Evolutionary conservation across 2,329 filamentous ascomycete genomes (phyloP), one percentile per base, ranked within the genome.

Genomic region (Chaetomium sp.): DNA sequence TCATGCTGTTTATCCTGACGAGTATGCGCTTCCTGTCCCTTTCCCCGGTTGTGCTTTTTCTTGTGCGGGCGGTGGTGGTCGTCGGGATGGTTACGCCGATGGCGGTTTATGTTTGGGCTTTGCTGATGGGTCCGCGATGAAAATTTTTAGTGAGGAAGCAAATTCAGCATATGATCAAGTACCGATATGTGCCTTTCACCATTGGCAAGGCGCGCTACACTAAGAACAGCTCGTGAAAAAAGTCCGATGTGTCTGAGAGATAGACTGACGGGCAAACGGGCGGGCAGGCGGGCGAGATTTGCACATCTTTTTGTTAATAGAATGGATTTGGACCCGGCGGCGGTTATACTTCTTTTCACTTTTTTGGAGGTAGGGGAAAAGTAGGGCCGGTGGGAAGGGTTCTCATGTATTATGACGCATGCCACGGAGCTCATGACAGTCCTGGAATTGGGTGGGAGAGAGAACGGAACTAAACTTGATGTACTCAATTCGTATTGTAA

Each of bases 111-210:
- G 37, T 40, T 2, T 40, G 12, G 8, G 12, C 10, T 8, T 36
- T 8, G 8, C 3, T 0, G 42, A 45, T 49, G 27, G 50, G 65
- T 53, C 12, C 6, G 42, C 19, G 11, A 7, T 33, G 5, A 35
- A 65, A 6, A 6, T 14, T 10, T 41, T 12, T 9, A 95, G 91
- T 99, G 94, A 85, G 94, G 74, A 89, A 94, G 79, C 94, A 99
- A 77, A 99, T 99, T 66, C 94, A 99, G 77, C 94, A 97, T 77
- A 99, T 99, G 94, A 92, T 99, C 81, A 99, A 97, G 79, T 99
- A 97, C 79, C 89, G 92, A 75, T 99, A 96, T 70, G 91, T 96
- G 35, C 91, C 91, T 42, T 96, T 96, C 76, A 86, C 89, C 42
- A 84, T 95, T 63, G 91, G 91, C 73, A 96, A 96, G 82, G 80